Conservation (phyloP, 1,284 basidiomycete species). For the Sporisorium iseilematis-ciliati region DNA sequence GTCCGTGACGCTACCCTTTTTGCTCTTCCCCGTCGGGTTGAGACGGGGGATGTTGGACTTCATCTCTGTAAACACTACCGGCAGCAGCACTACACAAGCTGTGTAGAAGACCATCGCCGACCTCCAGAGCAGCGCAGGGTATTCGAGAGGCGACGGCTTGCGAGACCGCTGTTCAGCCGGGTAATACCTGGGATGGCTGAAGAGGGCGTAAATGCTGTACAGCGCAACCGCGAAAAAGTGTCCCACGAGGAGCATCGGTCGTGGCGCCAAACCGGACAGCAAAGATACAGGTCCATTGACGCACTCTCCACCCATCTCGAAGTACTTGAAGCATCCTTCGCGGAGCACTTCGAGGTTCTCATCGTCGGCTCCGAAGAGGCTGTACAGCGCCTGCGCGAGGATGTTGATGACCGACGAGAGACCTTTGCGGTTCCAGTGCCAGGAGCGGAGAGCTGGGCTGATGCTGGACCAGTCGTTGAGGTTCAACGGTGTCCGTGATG, state of each 20-base stretch:
- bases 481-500: slow-evolving; percentile 32
- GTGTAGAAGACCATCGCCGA: slow-evolving; percentile 63
- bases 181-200: slow-evolving; percentile 72
- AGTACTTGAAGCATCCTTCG: slow-evolving; percentile 96
- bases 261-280: slow-evolving; percentile 75
- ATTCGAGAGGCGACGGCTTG: slow-evolving; percentile 45
- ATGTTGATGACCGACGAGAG: slow-evolving; percentile 68
- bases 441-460: slow-evolving; percentile 54
- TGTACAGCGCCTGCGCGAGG: slow-evolving; percentile 68
- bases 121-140: slow-evolving; percentile 51
- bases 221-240: slow-evolving; percentile 97
- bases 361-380: slow-evolving; percentile 72
- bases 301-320: slow-evolving; percentile 91
- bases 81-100: slow-evolving; percentile 66
- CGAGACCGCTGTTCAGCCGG: slow-evolving; percentile 18
- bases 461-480: slow-evolving; percentile 58
- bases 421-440: slow-evolving; percentile 68
- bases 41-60: slow-evolving; percentile 51
- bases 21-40: neutral
- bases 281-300: slow-evolving; percentile 82
- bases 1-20: slow-evolving; percentile 26
- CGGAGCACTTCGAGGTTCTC: slow-evolving; percentile 84
- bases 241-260: slow-evolving; percentile 81
- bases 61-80: slow-evolving; percentile 67
- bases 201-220: slow-evolving; percentile 88